Evolutionary conservation across 768 basidiomycete genomes (phyloP), one percentile per base, ranked within the genome.

Genomic region (Dioszegia aurantiaca): DNA sequence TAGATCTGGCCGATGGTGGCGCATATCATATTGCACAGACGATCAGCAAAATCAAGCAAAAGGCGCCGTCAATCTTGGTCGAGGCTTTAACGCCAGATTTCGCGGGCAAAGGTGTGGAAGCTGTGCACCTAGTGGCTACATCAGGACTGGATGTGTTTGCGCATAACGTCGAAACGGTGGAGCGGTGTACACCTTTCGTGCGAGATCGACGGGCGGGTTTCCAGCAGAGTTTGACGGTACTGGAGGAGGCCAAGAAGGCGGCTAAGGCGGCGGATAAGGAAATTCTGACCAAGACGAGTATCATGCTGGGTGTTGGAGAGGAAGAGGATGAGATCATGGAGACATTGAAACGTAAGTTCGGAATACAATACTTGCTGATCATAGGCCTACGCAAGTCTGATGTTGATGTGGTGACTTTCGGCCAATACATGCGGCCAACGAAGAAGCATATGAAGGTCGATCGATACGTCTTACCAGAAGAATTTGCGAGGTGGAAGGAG

Each of bases 371-470:
- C 17, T 28, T 14, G 27, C 55, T 48, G 54, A 62, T 10, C 16
- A 9, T 8, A 98, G 95, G 94, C 63, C 82, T 98, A 6, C 87
- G 94, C 42, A 86, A 86, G 64, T 80, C 85, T 44, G 83, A 90
- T 64, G 93, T 98, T 43, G 94, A 98, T 70, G 94, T 99, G 5
- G 91, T 99, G 27, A 99, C 95, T 1, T 98, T 99, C 74, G 95
- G 95, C 1, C 95, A 99, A 79, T 99, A 99, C 77, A 98, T 99
- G 95, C 87, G 95, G 47, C 95, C 95, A 6, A 97, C 95, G 9
- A 98, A 98, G 77, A 84, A 86, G 27, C 95, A 99, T 78, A 98
- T 99, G 95, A 99, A 98, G 77, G 95, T 99, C 10, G 87, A 90
- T 65, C 87, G 90, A 28, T 99, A 99, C 68, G 91, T 98, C 23